Evolutionary conservation across 345 rosid genomes (phyloP).

Genomic region (Odontarrhena argentea): DNA sequence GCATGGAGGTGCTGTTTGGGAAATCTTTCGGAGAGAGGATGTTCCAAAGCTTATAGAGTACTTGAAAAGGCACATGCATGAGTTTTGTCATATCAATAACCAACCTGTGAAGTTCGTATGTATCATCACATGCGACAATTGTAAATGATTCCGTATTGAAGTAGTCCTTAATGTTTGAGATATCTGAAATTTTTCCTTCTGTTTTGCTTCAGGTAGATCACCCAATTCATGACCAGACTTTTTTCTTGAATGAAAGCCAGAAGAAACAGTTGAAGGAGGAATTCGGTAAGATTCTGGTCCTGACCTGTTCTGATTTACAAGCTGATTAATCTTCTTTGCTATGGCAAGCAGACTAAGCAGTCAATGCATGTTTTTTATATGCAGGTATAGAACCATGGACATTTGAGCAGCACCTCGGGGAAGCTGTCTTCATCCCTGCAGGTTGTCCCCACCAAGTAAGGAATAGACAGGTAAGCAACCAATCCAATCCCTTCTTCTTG

Average conservation of each 20-base stretch:
- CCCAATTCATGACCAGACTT: constrained; percentile 76
- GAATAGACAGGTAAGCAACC: constrained; percentile 32
- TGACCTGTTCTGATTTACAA: not conserved
- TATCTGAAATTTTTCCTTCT: constrained; percentile 39
- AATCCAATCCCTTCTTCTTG: not conserved
- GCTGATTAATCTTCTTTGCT: not conserved
- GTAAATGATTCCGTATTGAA: constrained; percentile 22
- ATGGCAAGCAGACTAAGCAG: not conserved
- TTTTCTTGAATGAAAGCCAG: constrained; percentile 63
- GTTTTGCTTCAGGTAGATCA: constrained; percentile 56
- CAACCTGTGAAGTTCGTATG: constrained; percentile 31
- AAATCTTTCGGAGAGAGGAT: constrained; percentile 74
- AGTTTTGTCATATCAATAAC: constrained; percentile 60
- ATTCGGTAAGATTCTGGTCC: constrained; percentile 49
- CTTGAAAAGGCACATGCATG: constrained; percentile 63
- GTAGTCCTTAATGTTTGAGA: constrained; percentile 8
- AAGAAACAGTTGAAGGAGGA: constrained; percentile 76
- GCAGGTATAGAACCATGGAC: constrained; percentile 48
- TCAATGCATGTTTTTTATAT: not conserved
- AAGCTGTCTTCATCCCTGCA: constrained; percentile 45
- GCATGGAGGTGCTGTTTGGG: constrained; percentile 75
- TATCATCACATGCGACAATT: constrained; percentile 18
- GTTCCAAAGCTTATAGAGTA: constrained; percentile 69
- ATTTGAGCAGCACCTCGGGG: constrained; percentile 42
- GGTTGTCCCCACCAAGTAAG: constrained; percentile 50